Base-by-base conservation (phyloP, 495 filamentous ascomycete genomes). In the Umbilicaria muhlenbergii region DNA sequence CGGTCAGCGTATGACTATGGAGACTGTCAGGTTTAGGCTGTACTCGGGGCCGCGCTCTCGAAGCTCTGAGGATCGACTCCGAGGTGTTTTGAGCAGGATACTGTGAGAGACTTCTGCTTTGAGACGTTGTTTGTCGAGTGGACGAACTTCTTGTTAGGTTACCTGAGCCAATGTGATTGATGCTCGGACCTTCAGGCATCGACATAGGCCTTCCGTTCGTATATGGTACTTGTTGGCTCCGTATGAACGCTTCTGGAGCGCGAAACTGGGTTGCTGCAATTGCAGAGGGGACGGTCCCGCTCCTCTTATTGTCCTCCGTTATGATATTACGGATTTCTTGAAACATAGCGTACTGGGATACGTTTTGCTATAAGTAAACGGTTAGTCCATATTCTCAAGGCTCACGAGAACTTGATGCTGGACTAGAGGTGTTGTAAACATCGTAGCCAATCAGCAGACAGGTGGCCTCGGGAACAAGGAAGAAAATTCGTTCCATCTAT, bases 241-340 rank as follows among this genome's bases (percentile, higher is more conserved):
- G 40, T 39, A 4, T 28, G 24, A 28, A 14, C n/a, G 38, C 17
- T 18, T 40, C 38, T 18, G 35, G 35, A 6, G 17, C 35, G 35
- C 14, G 35, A 28, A 10, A 28, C 24, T 28, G 15, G 5, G 35
- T 37, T 37, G 35, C 35, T 37, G 35, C 7, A 10, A 37, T 5
- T 18, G 35, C 14, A 15, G 35, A 15, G 17, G 48, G 45, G 21
- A 13, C 42, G 13, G 73, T 59, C 8, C 77, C 75, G 31, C 58
- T 75, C 42, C 64, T 65, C 16, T 52, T 50, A 51, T 85, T 85
- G 50, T 86, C 75, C 24, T 75, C 72, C 41, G 73, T 69, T 49
- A 89, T 88, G 19, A 75, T 66, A 2, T 72, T 59, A 57, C 80
- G 82, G 44, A 86, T 75, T 19, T 63, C 56, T 19, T 67, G 58